Conservation (phyloP, 2,329 filamentous ascomycete genomes). For the Fusarium nisikadoi region DNA sequence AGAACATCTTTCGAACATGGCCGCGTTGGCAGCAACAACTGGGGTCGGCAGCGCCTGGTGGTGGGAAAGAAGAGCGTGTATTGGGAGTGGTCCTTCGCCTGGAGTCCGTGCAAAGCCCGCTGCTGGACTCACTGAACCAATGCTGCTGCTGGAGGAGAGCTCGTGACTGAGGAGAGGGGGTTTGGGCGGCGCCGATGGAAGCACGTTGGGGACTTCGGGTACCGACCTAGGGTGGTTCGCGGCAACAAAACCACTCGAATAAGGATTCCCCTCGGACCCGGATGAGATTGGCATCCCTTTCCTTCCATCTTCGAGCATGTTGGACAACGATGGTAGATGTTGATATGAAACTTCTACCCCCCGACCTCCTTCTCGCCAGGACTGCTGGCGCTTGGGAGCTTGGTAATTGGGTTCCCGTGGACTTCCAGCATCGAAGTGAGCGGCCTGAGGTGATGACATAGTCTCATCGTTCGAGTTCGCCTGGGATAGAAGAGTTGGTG, state of each 20-base stretch:
- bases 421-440: conserved; percentile 51
- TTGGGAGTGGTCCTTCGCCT: conserved; percentile 63
- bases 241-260: conserved; percentile 45
- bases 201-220: conserved; percentile 38
- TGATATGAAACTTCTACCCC: conserved; percentile 41
- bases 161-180: conserved; percentile 60
- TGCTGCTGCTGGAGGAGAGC: conserved; percentile 57
- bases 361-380: conserved; percentile 43
- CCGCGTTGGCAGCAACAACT: conserved; percentile 11
- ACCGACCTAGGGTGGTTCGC: conserved; percentile 47
- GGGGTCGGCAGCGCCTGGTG: conserved; percentile 48
- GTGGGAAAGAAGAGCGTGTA: conserved; percentile 63
- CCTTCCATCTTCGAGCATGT: conserved; percentile 56
- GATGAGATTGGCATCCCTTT: conserved; percentile 30
- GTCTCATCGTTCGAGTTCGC: conserved; percentile 56
- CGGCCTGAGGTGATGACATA: conserved; percentile 55
- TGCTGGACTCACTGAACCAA: conserved; percentile 54
- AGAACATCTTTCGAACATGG: conserved; percentile 36
- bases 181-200: conserved; percentile 44
- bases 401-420: conserved; percentile 43
- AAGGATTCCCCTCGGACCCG: conserved; percentile 38
- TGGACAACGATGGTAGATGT: conserved; percentile 59
- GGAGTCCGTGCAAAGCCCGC: conserved; percentile 53
- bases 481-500: conserved; percentile 50
- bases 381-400: conserved; percentile 42